Conservation (phyloP, 805 yeast species). For the Saccharomyces paradoxus region DNA sequence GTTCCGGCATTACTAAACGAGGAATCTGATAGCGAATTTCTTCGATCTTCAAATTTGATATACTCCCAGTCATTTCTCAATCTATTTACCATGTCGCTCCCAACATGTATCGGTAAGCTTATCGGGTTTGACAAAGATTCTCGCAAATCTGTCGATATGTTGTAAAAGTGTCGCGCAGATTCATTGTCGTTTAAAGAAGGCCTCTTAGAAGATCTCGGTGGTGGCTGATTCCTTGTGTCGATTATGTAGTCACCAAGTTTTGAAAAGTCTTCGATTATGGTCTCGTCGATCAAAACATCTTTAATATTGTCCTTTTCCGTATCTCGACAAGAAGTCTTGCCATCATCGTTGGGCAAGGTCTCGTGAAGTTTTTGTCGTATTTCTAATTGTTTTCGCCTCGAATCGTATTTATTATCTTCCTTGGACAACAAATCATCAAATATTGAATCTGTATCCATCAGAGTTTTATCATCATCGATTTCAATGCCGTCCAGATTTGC, state of each 20-base stretch:
- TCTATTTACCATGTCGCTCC: slow-evolving; percentile 3
- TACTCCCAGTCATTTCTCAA: slow-evolving; percentile 20
- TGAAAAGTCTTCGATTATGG: slow-evolving; percentile 17
- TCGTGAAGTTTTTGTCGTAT: slow-evolving; percentile 7
- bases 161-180: slow-evolving; percentile 16
- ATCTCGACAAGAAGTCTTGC: background rate
- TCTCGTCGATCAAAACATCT: slow-evolving; percentile 10
- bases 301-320: background rate
- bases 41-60: slow-evolving; percentile 13
- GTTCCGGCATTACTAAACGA: background rate
- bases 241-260: slow-evolving; percentile 17
- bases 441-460: slow-evolving; percentile 25
- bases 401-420: slow-evolving; percentile 9
- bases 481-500: background rate
- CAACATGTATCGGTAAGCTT: background rate
- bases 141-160: slow-evolving; percentile 2
- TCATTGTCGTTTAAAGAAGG: slow-evolving; percentile 17
- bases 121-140: background rate
- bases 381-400: slow-evolving; percentile 9
- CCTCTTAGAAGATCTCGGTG: slow-evolving; percentile 21
- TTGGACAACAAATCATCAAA: slow-evolving; percentile 25
- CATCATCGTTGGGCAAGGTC: background rate
- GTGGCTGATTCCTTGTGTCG: background rate
- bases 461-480: slow-evolving; percentile 12
- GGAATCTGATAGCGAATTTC: background rate